Percentiles rank a stretch among this genome's conserved stretches.
Conservation (phyloP, 495 filamentous ascomycete species). For the Penicillium antarcticum region DNA sequence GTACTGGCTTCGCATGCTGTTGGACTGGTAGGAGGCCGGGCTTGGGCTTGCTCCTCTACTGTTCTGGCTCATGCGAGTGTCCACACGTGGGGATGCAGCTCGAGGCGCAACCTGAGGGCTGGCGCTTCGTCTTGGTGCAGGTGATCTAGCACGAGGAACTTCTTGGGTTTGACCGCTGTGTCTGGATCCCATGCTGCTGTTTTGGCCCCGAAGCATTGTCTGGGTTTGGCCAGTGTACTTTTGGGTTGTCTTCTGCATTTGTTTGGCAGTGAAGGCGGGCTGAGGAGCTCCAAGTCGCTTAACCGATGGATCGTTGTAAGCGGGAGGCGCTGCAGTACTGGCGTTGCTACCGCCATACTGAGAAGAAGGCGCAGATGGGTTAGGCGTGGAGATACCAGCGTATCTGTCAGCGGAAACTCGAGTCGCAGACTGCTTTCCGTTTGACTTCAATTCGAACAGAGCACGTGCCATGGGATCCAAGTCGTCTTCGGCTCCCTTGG, state of each 20-base stretch:
- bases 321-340: conserved; percentile 58
- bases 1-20: conserved; percentile 38
- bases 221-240: conserved; percentile 81
- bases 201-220: conserved; percentile 65
- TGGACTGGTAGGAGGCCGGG: conserved; percentile 38
- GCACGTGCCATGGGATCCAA: conserved; percentile 89
- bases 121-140: conserved; percentile 52
- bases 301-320: conserved; percentile 70
- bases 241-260: conserved; percentile 91
- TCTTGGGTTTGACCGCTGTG: conserved; percentile 33
- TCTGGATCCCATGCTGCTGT: conserved; percentile 27
- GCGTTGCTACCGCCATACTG: conserved; percentile 56
- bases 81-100: conserved; percentile 29
- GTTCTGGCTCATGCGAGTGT: conserved; percentile 41
- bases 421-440: conserved; percentile 69
- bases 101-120: conserved; percentile 51
- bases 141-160: conserved; percentile 44
- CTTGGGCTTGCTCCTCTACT: conserved; percentile 34
- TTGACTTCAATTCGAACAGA: conserved; percentile 86
- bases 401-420: conserved; percentile 91
- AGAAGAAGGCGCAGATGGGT: conserved; percentile 71
- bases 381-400: conserved; percentile 63
- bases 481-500: conserved; percentile 44
- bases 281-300: conserved; percentile 84
- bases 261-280: conserved; percentile 83